phyloP scores from a whole-genome alignment of 305 asterid genomes.

The Rubia balearica region DNA sequence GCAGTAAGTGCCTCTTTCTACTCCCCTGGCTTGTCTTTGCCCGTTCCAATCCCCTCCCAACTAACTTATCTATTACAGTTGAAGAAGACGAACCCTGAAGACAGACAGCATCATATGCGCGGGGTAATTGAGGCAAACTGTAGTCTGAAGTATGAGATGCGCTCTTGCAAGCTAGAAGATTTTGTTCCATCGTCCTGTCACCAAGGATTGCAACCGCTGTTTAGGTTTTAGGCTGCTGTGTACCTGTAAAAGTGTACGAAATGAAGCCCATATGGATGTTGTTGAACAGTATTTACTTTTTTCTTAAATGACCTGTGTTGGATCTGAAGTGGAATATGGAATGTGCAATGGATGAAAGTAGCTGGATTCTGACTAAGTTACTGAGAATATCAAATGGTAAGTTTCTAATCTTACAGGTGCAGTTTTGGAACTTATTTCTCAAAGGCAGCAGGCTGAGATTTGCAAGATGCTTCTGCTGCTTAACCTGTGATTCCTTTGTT shows the following conservation, averaged over 20 bases:
- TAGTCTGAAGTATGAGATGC: conserved; percentile 5
- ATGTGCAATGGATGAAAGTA: not conserved
- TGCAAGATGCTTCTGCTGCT: conserved; percentile 1
- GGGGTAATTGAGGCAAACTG: not conserved
- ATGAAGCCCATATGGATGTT: not conserved
- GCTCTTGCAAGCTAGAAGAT: conserved; percentile 1
- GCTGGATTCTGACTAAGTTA: not conserved
- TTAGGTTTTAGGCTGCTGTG: not conserved
- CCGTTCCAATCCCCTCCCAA: not conserved
- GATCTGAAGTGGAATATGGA: not conserved
- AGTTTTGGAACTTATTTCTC: not conserved
- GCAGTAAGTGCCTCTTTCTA: conserved; percentile 53
- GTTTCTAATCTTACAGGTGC: not conserved
- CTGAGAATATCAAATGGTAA: not conserved
- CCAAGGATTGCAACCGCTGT: not conserved
- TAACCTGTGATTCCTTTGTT: not conserved
- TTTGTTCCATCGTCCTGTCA: conserved; percentile 3
- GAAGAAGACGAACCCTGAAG: conserved; percentile 29
- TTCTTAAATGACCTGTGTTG: not conserved
- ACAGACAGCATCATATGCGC: not conserved
- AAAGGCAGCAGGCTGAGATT: not conserved
- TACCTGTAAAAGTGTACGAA: conserved; percentile 7
- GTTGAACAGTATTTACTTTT: not conserved
- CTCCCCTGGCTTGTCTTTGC: not conserved
- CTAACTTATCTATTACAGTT: conserved; percentile 18